Evolutionary conservation across 2,329 filamentous ascomycete species (phyloP), one percentile per base, ranked within the genome.

Genomic region (Pseudocercospora cruenta): DNA sequence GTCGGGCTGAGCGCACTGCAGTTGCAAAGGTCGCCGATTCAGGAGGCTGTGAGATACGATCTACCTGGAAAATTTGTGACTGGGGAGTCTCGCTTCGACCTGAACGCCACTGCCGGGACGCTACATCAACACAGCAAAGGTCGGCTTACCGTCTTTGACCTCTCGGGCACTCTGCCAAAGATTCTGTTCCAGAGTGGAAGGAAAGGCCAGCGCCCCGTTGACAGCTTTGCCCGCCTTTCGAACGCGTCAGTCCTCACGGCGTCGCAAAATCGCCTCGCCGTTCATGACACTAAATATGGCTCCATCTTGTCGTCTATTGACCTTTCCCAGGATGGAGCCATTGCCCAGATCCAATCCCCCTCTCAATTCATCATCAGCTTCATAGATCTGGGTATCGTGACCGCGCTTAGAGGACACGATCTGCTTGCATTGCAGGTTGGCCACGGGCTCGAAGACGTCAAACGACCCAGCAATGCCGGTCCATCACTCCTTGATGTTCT

Each of bases 401-500:
- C 92, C 21, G 90, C 87, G 2, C 79, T 93, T 6, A 78, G 85
- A n/a, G 87, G 87, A 33, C 85, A 86, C 51, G 84, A 87, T 53
- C 80, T 94, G 33, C 81, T 92, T 16, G 90, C 87, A 0, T 83
- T 93, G 60, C 90, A 93, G 61, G 72, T 83, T 16, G 75, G 73
- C 45, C 66, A 73, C 14, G 73, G 72, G 7, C 64, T 73, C 5
- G 70, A 74, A 6, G 67, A 74, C 9, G 74, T 76, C 6, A 82
- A 81, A 67, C 75, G 78, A 26, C 69, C 71, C n/a, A 80, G 75
- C 69, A 71, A 72, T 3, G 71, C 76, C 45, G 77, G 76, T 60
- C 89, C 90, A 8, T 81, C 91, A 7, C 80, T 94, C 26, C 90
- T 91, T 36, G 90, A 94, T 74, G 90, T 91, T 0, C 87, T 94